Evolutionary conservation across 108 stramenopile species (phyloP), one percentile per base, ranked within the genome.

Genomic region (Skeletonema tropicum): DNA sequence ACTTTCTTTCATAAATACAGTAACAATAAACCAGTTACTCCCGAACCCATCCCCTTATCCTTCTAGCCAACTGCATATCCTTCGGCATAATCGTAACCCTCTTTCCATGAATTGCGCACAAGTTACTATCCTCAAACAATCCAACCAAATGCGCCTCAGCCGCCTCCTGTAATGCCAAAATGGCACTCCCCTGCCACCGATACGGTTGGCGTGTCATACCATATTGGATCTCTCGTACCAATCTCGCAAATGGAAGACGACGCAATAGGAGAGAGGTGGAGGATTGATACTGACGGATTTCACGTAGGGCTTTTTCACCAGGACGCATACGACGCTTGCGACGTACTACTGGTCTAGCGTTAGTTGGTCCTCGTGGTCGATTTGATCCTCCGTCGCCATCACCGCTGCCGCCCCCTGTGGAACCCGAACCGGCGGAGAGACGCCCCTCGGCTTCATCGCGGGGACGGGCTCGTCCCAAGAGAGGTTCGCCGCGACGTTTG

Each of bases 51-150:
- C 97, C 97, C 31, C 97, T 88, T 74, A 97, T 96, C 57, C 97
- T 88, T 71, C 95, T 73, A 9, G 97, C 97, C 61, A 97, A 79
- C 78, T 97, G 97, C 84, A 99, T 95, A 74, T 99, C 98, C 78
- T 96, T 97, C 30, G 96, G 94, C 97, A 99, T 97, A 75, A 98
- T 98, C 12, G 98, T 99, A 6, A 99, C 97, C 57, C 98, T 91
- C 80, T 95, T 96, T 6, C 85, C 98, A 86, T 99, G 98, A 77
- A 98, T 91, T 48, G 97, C 97, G 83, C 97, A 98, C 38, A 96
- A 77, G 82, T 97, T 97, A 61, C 89, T 83, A 86, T 98, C 98
- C 84, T 97, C 96, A 85, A 98, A 98, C 26, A 98, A 76, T 19
- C 90, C 90, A 29, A 98, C 91, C 60, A 96, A 85, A 77, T 95